A percentile compares a stretch with the other conserved stretches of the same genome.
Conservation (phyloP, 345 rosid species). For the Linum lewisii region DNA sequence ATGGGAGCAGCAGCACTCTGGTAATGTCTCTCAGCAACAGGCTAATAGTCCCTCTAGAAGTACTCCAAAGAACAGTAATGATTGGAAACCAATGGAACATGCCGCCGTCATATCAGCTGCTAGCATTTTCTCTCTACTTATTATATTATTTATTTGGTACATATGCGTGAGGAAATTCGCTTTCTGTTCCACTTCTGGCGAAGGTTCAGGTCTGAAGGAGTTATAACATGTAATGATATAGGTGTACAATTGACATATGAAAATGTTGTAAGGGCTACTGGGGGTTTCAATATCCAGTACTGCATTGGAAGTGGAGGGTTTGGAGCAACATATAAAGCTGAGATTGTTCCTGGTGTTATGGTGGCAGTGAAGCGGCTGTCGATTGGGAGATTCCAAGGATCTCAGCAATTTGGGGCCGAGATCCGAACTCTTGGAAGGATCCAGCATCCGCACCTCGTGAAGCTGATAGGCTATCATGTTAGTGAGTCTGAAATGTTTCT, state of each 20-base stretch:
- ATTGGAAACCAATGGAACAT: conserved; percentile 33
- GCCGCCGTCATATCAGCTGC: conserved; percentile 33
- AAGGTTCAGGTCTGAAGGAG: conserved; percentile 31
- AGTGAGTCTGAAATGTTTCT: conserved; percentile 45
- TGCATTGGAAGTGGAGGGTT: conserved; percentile 49
- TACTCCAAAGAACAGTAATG: conserved; percentile 9
- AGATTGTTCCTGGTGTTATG: conserved; percentile 33
- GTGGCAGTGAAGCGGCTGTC: conserved; percentile 48
- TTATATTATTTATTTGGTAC: conserved; percentile 23
- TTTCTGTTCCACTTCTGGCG: conserved; percentile 27
- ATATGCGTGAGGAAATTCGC: conserved; percentile 29
- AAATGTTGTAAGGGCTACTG: conserved; percentile 42
- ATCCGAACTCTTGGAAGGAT: conserved; percentile 43
- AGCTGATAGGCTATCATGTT: conserved; percentile 40
- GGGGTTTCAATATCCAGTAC: conserved; percentile 35
- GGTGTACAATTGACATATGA: conserved; percentile 37
- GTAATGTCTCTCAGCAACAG: conserved; percentile 26
- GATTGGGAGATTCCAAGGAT: conserved; percentile 45
- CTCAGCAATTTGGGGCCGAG: conserved; percentile 45
- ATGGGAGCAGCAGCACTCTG: conserved; percentile 28
- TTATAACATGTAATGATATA: conserved; percentile 31
- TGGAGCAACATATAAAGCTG: conserved; percentile 49
- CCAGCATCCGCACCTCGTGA: conserved; percentile 42
- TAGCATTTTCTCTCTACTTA: conserved; percentile 22
- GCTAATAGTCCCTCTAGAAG: conserved; percentile 24